These are phyloP conservation scores for Fusarium sp. DNA, from an alignment of 2,329 filamentous ascomycete species.

Conservation along the genomic window DNA sequence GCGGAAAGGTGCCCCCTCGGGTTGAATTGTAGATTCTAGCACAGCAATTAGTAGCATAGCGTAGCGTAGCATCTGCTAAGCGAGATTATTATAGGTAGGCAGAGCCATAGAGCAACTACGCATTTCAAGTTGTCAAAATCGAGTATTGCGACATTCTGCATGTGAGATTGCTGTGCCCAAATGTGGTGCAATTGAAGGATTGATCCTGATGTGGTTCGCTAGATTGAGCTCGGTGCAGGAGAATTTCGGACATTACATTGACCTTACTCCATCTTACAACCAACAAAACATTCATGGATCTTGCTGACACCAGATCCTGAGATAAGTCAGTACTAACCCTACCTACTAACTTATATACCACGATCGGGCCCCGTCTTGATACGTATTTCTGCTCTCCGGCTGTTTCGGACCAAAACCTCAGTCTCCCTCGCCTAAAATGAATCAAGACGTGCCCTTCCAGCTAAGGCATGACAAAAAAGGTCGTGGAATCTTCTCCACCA, in stretches of 20 bases:
- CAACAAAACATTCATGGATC: neutral
- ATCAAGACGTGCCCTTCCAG: conserved; percentile 36
- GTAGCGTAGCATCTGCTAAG: neutral
- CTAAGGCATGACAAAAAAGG: conserved; percentile 51
- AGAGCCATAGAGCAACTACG: neutral
- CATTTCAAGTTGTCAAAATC: neutral
- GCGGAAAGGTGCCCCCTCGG: conserved; percentile 39
- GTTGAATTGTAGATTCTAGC: conserved; percentile 49
- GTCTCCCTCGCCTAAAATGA: conserved; percentile 9
- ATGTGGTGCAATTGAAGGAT: neutral
- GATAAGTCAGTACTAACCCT: neutral
- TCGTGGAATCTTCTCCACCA: conserved; percentile 58
- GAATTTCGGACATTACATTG: conserved; percentile 24
- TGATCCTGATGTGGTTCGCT: neutral
- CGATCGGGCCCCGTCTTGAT: neutral
- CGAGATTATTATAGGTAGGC: neutral
- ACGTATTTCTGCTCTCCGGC: neutral
- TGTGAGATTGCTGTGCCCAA: neutral
- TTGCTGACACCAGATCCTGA: conserved; percentile 4
- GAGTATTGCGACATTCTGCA: neutral
- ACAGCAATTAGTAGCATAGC: neutral
- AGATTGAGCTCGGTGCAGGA: conserved; percentile 14
- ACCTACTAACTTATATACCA: neutral
- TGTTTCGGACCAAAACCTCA: neutral
- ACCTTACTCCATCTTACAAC: neutral